Conservation (phyloP, 768 basidiomycete genomes). For the Dioszegia aurantiaca region DNA sequence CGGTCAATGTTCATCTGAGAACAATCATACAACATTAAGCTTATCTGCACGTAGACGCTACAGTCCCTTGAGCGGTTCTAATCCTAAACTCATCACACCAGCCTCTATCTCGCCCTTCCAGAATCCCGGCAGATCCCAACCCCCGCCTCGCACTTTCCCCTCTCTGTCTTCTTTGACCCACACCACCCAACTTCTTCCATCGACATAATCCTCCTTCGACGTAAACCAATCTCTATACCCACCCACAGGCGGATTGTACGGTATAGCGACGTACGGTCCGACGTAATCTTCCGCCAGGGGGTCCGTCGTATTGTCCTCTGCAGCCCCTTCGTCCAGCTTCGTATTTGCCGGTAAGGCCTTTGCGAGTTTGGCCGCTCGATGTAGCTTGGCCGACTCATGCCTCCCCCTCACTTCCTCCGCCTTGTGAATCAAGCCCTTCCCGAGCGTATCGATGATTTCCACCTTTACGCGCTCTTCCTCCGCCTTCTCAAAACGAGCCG, state of each 20-base stretch:
- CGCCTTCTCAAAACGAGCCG: constrained; percentile 30
- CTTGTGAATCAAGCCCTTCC: constrained; percentile 14
- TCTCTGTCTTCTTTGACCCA: constrained; percentile 38
- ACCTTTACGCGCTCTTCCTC: constrained; percentile 31
- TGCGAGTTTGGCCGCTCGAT: constrained; percentile 26
- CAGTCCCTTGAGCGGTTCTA: constrained; percentile 28
- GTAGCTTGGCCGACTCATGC: constrained; percentile 22
- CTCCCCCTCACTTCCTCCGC: constrained; percentile 24
- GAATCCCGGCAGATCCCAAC: constrained; percentile 37
- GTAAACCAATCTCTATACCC: constrained; percentile 21
- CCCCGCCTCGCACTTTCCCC: constrained; percentile 42
- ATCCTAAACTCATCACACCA: constrained; percentile 40
- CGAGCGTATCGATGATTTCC: constrained; percentile 35
- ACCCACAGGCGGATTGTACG: constrained; percentile 34
- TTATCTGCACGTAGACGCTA: not conserved
- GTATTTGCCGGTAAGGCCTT: constrained; percentile 21
- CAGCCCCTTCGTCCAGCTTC: not conserved
- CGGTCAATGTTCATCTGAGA: not conserved
- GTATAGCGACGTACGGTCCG: constrained; percentile 47
- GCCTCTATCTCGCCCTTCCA: constrained; percentile 45
- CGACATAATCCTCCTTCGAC: constrained; percentile 33
- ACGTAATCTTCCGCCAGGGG: constrained; percentile 37
- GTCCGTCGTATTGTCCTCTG: constrained; percentile 17
- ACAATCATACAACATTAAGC: not conserved
- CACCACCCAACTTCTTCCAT: constrained; percentile 32